Percentiles rank a stretch among this genome's conserved stretches.
Evolutionary conservation across 305 asterid species (phyloP).

Genomic region (Solanum hybrid): DNA sequence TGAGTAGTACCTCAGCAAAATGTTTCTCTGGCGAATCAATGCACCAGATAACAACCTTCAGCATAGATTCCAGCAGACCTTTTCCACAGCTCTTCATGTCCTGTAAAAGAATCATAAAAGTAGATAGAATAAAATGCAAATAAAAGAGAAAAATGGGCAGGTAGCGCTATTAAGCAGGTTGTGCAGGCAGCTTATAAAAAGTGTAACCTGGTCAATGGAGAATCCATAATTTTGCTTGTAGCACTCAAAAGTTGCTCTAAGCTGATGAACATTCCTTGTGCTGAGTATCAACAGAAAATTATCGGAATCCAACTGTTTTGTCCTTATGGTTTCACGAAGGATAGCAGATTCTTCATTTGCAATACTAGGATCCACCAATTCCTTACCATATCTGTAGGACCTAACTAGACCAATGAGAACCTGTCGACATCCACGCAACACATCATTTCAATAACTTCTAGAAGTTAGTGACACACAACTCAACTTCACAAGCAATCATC

Average conservation of each 20-base stretch:
- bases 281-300: conserved; percentile 43
- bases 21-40: conserved; percentile 62
- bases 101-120: conserved; percentile 19
- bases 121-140: background rate
- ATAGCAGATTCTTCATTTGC: conserved; percentile 56
- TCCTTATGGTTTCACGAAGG: conserved; percentile 37
- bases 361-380: conserved; percentile 34
- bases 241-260: conserved; percentile 48
- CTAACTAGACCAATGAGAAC: conserved; percentile 52
- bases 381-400: conserved; percentile 58
- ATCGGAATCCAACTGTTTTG: conserved; percentile 35
- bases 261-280: conserved; percentile 61
- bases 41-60: conserved; percentile 66
- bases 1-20: conserved; percentile 60
- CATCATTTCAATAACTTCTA: background rate
- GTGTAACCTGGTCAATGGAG: conserved; percentile 50
- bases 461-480: background rate
- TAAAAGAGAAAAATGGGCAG: background rate
- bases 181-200: background rate
- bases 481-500: background rate
- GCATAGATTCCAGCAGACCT: conserved; percentile 39
- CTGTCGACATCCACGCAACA: conserved; percentile 17
- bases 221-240: conserved; percentile 45
- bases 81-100: conserved; percentile 45
- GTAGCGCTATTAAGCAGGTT: background rate